Percentiles rank a stretch among this genome's conserved stretches.
phyloP scores from a whole-genome alignment of 169 alveolate genomes.

The Cryptosporidium canis region DNA sequence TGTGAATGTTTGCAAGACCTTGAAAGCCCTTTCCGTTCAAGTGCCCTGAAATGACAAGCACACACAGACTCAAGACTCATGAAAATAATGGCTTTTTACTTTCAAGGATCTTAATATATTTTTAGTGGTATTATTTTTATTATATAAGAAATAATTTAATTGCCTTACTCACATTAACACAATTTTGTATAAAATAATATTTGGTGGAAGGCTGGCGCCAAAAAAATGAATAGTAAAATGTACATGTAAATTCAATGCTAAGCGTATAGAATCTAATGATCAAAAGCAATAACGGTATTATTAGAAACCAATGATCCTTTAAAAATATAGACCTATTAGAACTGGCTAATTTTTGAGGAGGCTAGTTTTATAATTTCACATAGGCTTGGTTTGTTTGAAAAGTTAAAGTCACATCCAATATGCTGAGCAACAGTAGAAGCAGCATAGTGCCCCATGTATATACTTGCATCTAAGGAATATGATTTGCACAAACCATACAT shows the following conservation, averaged over 20 bases:
- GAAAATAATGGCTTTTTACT: background rate
- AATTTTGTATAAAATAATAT: background rate
- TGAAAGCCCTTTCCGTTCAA: background rate
- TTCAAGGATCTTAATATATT: background rate
- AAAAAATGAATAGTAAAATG: conserved; percentile 8
- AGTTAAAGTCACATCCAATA: conserved; percentile 45
- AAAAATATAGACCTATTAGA: background rate
- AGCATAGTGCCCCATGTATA: conserved; percentile 60
- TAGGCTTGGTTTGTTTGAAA: conserved; percentile 11
- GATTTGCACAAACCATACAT: conserved; percentile 52
- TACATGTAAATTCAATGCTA: conserved; percentile 12
- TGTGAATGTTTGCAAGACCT: background rate
- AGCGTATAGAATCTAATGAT: too few species aligned
- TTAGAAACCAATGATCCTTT: background rate
- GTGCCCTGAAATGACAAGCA: background rate
- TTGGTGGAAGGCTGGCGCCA: conserved; percentile 11
- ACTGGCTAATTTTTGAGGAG: background rate
- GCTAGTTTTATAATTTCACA: background rate
- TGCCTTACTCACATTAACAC: background rate
- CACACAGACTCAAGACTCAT: conserved; percentile 1
- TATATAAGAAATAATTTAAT: background rate
- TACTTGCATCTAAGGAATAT: conserved; percentile 47
- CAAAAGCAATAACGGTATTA: background rate
- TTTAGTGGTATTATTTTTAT: background rate
- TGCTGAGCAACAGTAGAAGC: conserved; percentile 55